A percentile compares a stretch with the other conserved stretches of the same genome.
Evolutionary conservation across 2,329 filamentous ascomycete genomes (phyloP).

Genomic region (Hymenoscyphus albidus): DNA sequence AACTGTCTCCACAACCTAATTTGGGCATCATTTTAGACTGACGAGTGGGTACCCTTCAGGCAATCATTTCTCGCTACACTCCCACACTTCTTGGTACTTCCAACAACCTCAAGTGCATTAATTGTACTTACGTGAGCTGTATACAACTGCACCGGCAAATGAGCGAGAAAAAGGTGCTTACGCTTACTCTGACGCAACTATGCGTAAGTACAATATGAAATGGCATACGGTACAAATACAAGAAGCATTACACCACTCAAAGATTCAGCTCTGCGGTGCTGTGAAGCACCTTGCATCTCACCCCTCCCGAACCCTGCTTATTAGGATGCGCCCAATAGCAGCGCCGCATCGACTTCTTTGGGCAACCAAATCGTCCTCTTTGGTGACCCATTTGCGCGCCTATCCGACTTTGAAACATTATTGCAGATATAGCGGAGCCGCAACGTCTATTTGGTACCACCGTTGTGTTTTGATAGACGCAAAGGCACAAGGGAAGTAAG

Average conservation of each 20-base stretch:
- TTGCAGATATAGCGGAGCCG: not conserved
- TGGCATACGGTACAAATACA: not conserved
- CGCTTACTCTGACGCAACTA: constrained; percentile 3
- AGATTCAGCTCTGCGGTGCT: not conserved
- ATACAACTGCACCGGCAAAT: too few relatives aligned
- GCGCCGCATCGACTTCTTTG: not conserved
- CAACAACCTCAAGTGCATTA: not conserved
- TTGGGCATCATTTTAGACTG: too few relatives aligned
- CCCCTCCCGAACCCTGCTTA: not conserved
- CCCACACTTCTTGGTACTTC: not conserved
- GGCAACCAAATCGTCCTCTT: not conserved
- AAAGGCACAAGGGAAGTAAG: not conserved
- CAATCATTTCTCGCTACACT: not conserved
- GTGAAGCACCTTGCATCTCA: not conserved
- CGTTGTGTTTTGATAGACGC: not conserved
- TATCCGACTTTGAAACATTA: not conserved
- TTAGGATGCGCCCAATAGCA: not conserved
- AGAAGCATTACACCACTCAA: not conserved
- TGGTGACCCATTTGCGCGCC: not conserved
- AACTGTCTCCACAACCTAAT: not conserved
- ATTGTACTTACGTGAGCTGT: too few relatives aligned
- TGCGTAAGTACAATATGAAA: not conserved
- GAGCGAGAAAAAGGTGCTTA: not conserved
- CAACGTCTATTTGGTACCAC: not conserved
- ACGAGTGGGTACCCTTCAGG: not conserved